Evolutionary conservation across 2,329 filamentous ascomycete species (phyloP).

Genomic region (Rasamsonia emersonii): DNA sequence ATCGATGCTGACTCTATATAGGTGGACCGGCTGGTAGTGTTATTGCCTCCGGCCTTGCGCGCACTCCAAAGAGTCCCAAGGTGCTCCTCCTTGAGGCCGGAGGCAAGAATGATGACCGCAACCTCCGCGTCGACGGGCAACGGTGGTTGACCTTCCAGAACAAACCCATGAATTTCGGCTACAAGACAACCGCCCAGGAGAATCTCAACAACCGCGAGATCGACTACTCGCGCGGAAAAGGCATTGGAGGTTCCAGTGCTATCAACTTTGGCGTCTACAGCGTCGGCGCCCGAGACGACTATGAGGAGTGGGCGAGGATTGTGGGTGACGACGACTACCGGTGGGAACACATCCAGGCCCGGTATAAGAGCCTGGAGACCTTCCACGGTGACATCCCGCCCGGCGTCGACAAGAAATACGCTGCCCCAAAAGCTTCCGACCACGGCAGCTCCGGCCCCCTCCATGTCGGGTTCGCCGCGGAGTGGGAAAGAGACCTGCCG

Average conservation of each 20-base stretch:
- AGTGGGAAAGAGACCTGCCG: slow-evolving; percentile 43
- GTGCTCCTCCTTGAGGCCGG: slow-evolving; percentile 58
- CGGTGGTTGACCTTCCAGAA: slow-evolving; percentile 46
- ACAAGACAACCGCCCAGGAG: slow-evolving; percentile 42
- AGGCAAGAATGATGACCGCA: slow-evolving; percentile 38
- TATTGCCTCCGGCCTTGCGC: slow-evolving; percentile 46
- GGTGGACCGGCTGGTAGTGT: slow-evolving; percentile 54
- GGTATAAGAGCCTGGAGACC: slow-evolving; percentile 47
- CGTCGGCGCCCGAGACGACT: slow-evolving; percentile 51
- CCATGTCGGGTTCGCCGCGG: slow-evolving; percentile 39
- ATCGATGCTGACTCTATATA: slow-evolving; percentile 16
- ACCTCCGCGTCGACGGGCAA: slow-evolving; percentile 45
- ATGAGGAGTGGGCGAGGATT: slow-evolving; percentile 51
- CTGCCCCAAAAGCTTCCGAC: slow-evolving; percentile 32
- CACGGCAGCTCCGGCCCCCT: slow-evolving; percentile 46
- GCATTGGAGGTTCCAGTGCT: slow-evolving; percentile 44
- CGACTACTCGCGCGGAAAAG: slow-evolving; percentile 44
- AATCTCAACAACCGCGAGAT: slow-evolving; percentile 37
- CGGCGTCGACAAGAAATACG: slow-evolving; percentile 38
- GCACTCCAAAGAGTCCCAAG: slow-evolving; percentile 37
- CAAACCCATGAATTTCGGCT: slow-evolving; percentile 45
- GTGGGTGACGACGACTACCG: slow-evolving; percentile 48
- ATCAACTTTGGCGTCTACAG: slow-evolving; percentile 50
- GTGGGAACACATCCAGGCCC: slow-evolving; percentile 46
- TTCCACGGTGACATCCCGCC: slow-evolving; percentile 39